A percentile compares a stretch with the other conserved stretches of the same genome.
These are phyloP conservation scores for Priceomyces medius DNA, from an alignment of 805 yeast species.

Conservation along the genomic window DNA sequence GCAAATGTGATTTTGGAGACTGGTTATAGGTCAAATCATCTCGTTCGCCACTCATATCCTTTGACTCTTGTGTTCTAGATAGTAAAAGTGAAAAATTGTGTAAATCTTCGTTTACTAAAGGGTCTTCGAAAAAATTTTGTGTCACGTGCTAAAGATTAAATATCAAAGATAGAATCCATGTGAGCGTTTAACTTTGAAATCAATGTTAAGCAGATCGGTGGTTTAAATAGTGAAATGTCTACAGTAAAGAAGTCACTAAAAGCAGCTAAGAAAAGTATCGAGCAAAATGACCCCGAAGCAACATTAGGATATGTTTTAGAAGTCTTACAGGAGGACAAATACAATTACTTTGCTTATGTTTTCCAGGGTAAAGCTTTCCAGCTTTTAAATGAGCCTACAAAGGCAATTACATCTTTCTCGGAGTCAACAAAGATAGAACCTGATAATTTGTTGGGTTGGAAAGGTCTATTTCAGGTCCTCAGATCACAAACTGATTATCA, in stretches of 20 bases:
- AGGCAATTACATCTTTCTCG: conserved; percentile 45
- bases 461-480: conserved; percentile 62
- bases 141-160: background rate
- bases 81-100: background rate
- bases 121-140: conserved; percentile 1
- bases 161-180: background rate
- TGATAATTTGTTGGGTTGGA: conserved; percentile 68
- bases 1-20: conserved; percentile 61
- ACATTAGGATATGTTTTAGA: conserved; percentile 58
- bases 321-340: conserved; percentile 54
- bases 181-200: too few relatives aligned
- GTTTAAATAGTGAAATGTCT: conserved; percentile 15
- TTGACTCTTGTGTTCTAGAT: background rate
- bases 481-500: conserved; percentile 36
- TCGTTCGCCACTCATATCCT: conserved; percentile 17
- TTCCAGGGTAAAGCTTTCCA: conserved; percentile 72
- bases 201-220: too few relatives aligned
- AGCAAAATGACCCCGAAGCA: conserved; percentile 56
- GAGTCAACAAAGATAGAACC: conserved; percentile 52
- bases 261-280: conserved; percentile 47
- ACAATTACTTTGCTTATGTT: conserved; percentile 64
- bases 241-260: conserved; percentile 28
- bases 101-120: background rate
- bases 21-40: conserved; percentile 44
- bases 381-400: conserved; percentile 33